phyloP scores from a whole-genome alignment of 1,284 basidiomycete species.

The Veloboletus limbatus region DNA sequence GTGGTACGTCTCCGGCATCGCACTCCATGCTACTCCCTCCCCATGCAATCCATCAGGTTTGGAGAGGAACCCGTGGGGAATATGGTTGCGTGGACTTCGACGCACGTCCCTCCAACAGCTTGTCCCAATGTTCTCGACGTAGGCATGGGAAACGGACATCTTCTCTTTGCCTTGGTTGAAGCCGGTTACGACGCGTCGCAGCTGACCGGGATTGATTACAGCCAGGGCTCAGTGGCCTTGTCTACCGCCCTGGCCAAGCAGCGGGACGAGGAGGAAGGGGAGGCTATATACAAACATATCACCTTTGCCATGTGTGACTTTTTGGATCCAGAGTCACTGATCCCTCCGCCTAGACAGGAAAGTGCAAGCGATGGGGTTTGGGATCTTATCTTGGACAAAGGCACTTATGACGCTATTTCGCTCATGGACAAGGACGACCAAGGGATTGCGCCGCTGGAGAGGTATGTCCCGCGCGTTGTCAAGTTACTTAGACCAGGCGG shows the following conservation, averaged over 20 bases:
- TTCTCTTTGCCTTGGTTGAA: constrained; percentile 72
- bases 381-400: constrained; percentile 76
- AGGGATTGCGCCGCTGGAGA: constrained; percentile 52
- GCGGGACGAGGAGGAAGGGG: constrained; percentile 31
- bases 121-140: constrained; percentile 64
- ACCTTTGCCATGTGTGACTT: constrained; percentile 61
- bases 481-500: constrained; percentile 64
- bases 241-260: constrained; percentile 49
- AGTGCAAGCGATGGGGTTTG: constrained; percentile 39
- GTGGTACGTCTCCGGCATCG: constrained; percentile 50
- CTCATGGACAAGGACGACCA: constrained; percentile 61
- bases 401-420: constrained; percentile 87
- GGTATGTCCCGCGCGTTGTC: constrained; percentile 63
- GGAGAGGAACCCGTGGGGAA: constrained; percentile 78
- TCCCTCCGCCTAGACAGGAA: constrained; percentile 33
- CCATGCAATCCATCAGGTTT: constrained; percentile 58
- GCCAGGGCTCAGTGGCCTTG: constrained; percentile 65
- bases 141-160: constrained; percentile 83
- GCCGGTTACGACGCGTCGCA: constrained; percentile 55
- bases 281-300: constrained; percentile 34
- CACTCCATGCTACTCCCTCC: not conserved
- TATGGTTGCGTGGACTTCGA: constrained; percentile 70
- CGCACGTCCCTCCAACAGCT: constrained; percentile 46
- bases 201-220: constrained; percentile 83
- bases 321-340: constrained; percentile 45